phyloP scores from a whole-genome alignment of 2,329 filamentous ascomycete species.

The Trichoderma atroviride region DNA sequence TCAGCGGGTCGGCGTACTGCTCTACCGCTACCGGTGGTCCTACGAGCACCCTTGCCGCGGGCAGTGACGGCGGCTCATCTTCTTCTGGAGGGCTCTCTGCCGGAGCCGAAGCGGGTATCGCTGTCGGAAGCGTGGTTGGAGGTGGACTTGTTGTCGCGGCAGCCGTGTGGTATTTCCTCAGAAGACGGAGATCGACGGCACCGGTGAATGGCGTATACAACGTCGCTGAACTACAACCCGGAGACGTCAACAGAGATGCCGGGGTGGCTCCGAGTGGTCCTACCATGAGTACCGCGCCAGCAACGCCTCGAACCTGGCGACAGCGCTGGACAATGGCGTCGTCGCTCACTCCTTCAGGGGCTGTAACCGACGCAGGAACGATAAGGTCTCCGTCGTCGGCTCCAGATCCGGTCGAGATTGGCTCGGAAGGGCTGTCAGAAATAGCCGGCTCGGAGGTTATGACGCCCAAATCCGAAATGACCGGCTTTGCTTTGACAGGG shows the following conservation, averaged over 20 bases:
- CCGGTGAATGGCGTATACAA: background rate
- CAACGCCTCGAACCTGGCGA: constrained; percentile 25
- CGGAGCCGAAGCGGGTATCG: constrained; percentile 61
- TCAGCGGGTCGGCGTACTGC: constrained; percentile 45
- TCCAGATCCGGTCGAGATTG: constrained; percentile 56
- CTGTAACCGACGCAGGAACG: constrained; percentile 32
- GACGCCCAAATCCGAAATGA: constrained; percentile 31
- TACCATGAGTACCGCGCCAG: constrained; percentile 23
- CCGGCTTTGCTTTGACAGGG: constrained; percentile 30
- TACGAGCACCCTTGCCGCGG: constrained; percentile 30
- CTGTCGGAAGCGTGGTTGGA: constrained; percentile 53
- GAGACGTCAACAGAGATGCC: constrained; percentile 22
- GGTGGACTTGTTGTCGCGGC: constrained; percentile 47
- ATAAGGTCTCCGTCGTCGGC: constrained; percentile 29
- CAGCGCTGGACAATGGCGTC: constrained; percentile 45
- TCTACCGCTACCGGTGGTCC: constrained; percentile 40
- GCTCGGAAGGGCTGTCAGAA: constrained; percentile 36
- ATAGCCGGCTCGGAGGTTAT: constrained; percentile 21
- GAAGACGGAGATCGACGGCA: constrained; percentile 38
- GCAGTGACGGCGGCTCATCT: background rate
- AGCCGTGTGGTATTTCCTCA: constrained; percentile 52
- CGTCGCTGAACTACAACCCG: background rate
- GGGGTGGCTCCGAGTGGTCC: constrained; percentile 28
- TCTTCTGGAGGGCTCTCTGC: constrained; percentile 33
- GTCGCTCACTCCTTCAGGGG: constrained; percentile 51